Evolutionary conservation across 176 grass and related monocot species (phyloP).

Genomic region (Elymus sibiricus): DNA sequence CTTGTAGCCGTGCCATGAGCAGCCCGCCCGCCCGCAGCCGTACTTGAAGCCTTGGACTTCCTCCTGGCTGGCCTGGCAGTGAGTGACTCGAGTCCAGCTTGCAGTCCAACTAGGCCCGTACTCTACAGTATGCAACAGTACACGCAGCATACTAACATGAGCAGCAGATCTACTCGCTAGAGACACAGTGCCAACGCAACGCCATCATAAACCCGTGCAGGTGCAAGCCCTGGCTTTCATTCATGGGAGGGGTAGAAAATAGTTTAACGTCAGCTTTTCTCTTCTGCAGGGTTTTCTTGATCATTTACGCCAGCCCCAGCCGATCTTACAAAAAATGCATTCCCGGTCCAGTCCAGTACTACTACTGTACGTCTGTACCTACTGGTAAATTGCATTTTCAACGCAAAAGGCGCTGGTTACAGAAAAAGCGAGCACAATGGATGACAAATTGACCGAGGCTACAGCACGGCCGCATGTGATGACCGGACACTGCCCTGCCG

Average conservation of each 20-base stretch:
- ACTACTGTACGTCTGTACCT: neutral
- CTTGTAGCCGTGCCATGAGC: neutral
- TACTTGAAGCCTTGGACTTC: conserved; percentile 17
- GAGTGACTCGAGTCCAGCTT: conserved; percentile 6
- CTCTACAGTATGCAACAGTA: conserved; percentile 18
- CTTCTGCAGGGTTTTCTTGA: conserved; percentile 9
- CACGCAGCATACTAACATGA: conserved; percentile 15
- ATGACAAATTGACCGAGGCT: conserved; percentile 37
- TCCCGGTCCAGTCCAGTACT: neutral
- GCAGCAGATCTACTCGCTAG: conserved; percentile 16
- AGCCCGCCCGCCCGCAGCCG: neutral
- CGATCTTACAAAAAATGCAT: neutral
- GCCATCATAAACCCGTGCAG: conserved; percentile 34
- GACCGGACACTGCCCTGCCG: neutral
- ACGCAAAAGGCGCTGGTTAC: conserved; percentile 1
- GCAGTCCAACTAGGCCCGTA: neutral
- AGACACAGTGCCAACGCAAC: conserved; percentile 13
- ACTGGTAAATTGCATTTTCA: neutral
- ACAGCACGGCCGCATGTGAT: neutral
- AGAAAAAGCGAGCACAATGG: conserved; percentile 13
- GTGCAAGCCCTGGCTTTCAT: conserved; percentile 11
- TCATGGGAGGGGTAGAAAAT: conserved; percentile 15
- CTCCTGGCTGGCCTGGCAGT: neutral
- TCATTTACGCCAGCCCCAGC: neutral
- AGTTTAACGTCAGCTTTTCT: conserved; percentile 22